Evolutionary conservation across 148 eudicot species (phyloP), one percentile per base, ranked within the genome.

Genomic region (Cornus suecica): DNA sequence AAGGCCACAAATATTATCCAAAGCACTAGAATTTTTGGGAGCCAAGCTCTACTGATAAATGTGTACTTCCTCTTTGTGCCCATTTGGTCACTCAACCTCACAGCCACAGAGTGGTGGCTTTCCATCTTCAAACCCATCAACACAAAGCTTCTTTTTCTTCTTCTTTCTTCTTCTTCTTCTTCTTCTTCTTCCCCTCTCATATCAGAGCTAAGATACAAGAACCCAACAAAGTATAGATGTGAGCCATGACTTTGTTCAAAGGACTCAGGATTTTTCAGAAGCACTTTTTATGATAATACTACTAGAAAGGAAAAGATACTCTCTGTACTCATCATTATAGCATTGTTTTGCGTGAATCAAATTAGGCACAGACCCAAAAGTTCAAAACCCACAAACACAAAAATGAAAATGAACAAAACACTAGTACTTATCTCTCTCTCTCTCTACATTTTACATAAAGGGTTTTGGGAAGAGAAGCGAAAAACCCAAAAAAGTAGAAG

Each of bases 31-130:
- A 80, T 14, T 70, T 65, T 78, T 1, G 69, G 78, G 11, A 80
- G 67, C 70, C 78, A 78, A 45, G 48, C 74, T 51, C 74, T 76
- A 29, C 65, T 76, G 8, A 88, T 54, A 34, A 68, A 60, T 23
- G 79, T 71, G 66, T 79, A 82, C 31, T 87, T 81, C 70, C 91
- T 86, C 65, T 84, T 86, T 31, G 84, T 61, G 41, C 81, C 82
- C 79, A 74, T 56, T 48, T 78, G 79, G 63, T 84, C 87, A 79
- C 81, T 86, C 75, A 81, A 32, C 74, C 68, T 82, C 75, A 84
- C 76, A 63, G 87, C 85, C 80, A 86, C 82, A 80, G 74, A 74
- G 54, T 88, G 91, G 77, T 80, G 85, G 30, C 80, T 70, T 70
- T 74, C 76, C 83, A 31, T 71, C 80, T 77, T 88, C 66, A 72